Conservation (phyloP, 2,329 filamentous ascomycete genomes). For the Helotiales sp. region DNA sequence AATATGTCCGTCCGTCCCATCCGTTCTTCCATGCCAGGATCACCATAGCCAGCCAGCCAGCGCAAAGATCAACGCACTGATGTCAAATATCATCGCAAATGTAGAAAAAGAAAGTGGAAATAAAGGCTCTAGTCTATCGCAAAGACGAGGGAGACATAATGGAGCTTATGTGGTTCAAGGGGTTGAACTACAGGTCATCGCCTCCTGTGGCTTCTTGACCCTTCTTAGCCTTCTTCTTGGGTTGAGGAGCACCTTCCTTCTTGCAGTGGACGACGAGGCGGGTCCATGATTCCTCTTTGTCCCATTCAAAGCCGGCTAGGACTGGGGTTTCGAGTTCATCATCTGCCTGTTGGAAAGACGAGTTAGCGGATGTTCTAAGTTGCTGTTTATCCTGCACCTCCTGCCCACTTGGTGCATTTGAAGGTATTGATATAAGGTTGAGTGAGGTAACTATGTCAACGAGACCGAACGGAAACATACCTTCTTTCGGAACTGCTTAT, state of each 20-base stretch:
- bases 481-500: slow-evolving; percentile 97
- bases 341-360: slow-evolving; percentile 66
- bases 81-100: not conserved
- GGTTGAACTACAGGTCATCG: slow-evolving; percentile 40
- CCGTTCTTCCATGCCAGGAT: slow-evolving; percentile 1
- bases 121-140: slow-evolving; percentile 22
- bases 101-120: not conserved
- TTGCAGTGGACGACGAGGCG: slow-evolving; percentile 85
- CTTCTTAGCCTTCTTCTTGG: slow-evolving; percentile 71
- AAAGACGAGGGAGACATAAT: slow-evolving; percentile 21
- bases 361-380: slow-evolving; percentile 28
- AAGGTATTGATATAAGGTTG: too few relatives aligned
- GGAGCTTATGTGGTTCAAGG: slow-evolving; percentile 10
- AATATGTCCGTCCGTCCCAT: not conserved
- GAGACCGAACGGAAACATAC: too few relatives aligned
- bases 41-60: slow-evolving; percentile 8
- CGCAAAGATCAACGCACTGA: not conserved
- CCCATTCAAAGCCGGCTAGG: slow-evolving; percentile 95
- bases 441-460: too few relatives aligned
- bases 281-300: slow-evolving; percentile 90
- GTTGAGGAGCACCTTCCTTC: slow-evolving; percentile 64
- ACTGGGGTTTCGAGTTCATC: slow-evolving; percentile 89
- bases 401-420: too few relatives aligned
- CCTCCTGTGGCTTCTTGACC: slow-evolving; percentile 49
- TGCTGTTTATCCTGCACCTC: slow-evolving; percentile 6